Evolutionary conservation across 306 rosid species (phyloP), one percentile per base, ranked within the genome.

Genomic region (Pachyrhizus erosus): DNA sequence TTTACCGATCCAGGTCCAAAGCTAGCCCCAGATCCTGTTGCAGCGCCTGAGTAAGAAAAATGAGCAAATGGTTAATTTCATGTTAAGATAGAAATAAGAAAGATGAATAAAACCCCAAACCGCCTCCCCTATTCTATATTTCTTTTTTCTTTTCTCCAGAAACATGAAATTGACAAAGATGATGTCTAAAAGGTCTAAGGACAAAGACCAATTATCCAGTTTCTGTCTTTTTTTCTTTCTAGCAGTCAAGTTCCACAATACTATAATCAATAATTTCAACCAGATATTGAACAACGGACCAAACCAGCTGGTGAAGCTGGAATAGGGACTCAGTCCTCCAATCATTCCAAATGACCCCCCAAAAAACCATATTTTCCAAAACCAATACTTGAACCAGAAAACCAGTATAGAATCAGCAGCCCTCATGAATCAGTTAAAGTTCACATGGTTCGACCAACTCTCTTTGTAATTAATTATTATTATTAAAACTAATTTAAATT

Each of bases 11-110:
- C 82, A 78, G 90, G 74, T 51, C 98, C 98, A 82, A 96, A 93
- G 93, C 99, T 96, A 11, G 96, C 87, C 70, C 97, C 98, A 27
- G 94, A 90, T 69, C 94, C 97, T 55, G 93, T 81, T 39, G 89
- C 93, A 70, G 91, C 87, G 57, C 99, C 97, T 93, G 90, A 58
- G 39, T 18, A 83, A 57, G 43, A 64, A 60, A 72, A 34, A n/a
- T 37, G n/a, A 45, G 9, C 9, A 72, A 49, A 61, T 48, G 70
- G 73, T 66, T 62, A 74, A 24, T 67, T 58, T 67, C 49, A 45
- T 73, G 14, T 61, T 55, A 84, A 26, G 67, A 84, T 61, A 18
- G 23, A 43, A 64, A 20, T 72, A 40, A 31, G 20, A 75, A 69
- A 48, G 77, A 54, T 14, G 17, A 65, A 67, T 23, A 9, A 72